Base-by-base conservation (phyloP, 768 basidiomycete genomes). In the Phaeolepiota aurea region DNA sequence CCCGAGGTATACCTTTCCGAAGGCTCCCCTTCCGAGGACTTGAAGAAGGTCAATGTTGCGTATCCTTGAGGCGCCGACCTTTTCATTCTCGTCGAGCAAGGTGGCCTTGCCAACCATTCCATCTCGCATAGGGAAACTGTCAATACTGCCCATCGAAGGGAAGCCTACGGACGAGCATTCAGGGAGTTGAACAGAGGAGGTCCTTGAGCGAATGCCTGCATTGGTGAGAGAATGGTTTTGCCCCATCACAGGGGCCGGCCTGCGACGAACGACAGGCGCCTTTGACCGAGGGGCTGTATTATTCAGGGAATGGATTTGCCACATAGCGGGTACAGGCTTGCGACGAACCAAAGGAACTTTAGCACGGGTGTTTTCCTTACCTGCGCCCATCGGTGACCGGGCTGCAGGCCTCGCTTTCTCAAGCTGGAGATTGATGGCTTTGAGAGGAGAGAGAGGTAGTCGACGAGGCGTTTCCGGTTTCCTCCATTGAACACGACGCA, bases 1-100 rank as follows among this genome's bases (percentile, higher is more conserved):
- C 3, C 34, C 22, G 3, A 48, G 37, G 20, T 51, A 51, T 13
- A 51, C 49, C 20, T 45, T 48, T 9, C 49, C 49, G 25, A 48
- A 46, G 2, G 44, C 49, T 5, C 47, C 49, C 10, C 43, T 32
- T 37, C 49, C 46, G 14, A 51, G n/a, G 15, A 35, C 33, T 16
- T 35, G 33, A 7, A 35, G 7, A 7, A 35, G n/a, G 9, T 35
- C 33, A 5, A 35, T n/a, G 33, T 35, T 7, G 12, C 33, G 12
- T 7, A 35, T 16, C n/a, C 9, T 19, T 7, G n/a, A 35, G 15
- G 7, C 33, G 9, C 12, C 18, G 15, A 19, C 12, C 5, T 7
- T 5, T 9, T 31, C 9, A 31, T 31, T 14, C 14, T 31, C 28
- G 28, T n/a, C n/a, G n/a, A n/a, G n/a, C n/a, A n/a, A n/a, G n/a